Conservation (phyloP, 2,329 filamentous ascomycete genomes). For the Tolypocladium tundrense region DNA sequence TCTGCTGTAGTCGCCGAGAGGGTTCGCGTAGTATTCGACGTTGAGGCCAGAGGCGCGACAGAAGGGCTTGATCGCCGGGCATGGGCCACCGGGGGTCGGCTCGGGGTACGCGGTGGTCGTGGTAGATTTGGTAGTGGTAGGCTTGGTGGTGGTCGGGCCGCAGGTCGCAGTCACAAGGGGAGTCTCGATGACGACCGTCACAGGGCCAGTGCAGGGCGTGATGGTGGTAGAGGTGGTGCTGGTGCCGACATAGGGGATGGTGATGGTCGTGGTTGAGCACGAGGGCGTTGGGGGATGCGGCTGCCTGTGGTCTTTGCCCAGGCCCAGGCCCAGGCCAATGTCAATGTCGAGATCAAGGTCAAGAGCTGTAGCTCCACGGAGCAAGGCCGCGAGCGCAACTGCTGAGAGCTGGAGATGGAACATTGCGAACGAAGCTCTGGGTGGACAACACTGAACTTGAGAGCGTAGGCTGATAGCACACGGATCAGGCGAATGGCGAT, state of each 20-base stretch:
- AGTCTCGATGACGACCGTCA: not conserved
- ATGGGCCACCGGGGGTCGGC: not conserved
- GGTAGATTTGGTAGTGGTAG: not conserved
- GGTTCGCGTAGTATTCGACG: slow-evolving; percentile 12
- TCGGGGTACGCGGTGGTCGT: not conserved
- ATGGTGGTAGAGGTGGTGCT: not conserved
- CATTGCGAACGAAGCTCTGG: not conserved
- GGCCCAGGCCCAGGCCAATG: no score
- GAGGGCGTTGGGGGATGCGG: not conserved
- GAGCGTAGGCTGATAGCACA: not conserved
- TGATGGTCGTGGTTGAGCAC: not conserved
- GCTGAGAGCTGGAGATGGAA: not conserved
- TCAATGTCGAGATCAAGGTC: not conserved
- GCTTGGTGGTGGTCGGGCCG: not conserved
- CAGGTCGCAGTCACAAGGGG: not conserved
- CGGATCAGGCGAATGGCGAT: not conserved
- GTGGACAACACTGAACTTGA: not conserved
- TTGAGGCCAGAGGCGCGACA: slow-evolving; percentile 1
- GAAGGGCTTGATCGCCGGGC: not conserved
- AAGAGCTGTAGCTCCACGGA: not conserved
- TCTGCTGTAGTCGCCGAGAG: slow-evolving; percentile 10
- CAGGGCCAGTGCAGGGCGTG: not conserved
- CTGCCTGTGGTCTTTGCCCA: no score
- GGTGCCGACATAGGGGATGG: not conserved
- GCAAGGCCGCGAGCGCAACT: not conserved